Conservation (phyloP, 768 basidiomycete genomes). For the Macrolepiota albuminosa region DNA sequence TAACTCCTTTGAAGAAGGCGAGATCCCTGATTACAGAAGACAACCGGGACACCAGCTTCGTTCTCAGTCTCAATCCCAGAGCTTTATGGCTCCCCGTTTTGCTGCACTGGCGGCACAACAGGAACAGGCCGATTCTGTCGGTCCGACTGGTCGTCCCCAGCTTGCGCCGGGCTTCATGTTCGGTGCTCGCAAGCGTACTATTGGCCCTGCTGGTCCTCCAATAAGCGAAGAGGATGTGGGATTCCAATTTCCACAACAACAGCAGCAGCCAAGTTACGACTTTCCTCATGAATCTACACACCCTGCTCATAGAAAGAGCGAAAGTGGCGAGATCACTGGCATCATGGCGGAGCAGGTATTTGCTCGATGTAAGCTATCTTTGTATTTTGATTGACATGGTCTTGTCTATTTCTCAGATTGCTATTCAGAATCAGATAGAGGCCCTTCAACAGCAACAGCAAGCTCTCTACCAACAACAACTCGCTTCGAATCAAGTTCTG, state of each 20-base stretch:
- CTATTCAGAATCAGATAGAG: constrained; percentile 87
- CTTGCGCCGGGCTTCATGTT: constrained; percentile 92
- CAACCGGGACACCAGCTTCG: constrained; percentile 61
- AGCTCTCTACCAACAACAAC: constrained; percentile 83
- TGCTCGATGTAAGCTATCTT: constrained; percentile 4
- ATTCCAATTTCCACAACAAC: constrained; percentile 73
- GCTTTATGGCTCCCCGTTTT: constrained; percentile 86
- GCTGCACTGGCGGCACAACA: constrained; percentile 74
- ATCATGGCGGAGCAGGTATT: constrained; percentile 97
- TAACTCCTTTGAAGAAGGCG: constrained; percentile 66
- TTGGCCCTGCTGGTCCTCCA: constrained; percentile 59
- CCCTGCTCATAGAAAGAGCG: constrained; percentile 48
- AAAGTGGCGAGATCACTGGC: constrained; percentile 75
- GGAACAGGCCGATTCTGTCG: constrained; percentile 57
- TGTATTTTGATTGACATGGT: background rate
- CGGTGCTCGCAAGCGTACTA: constrained; percentile 57
- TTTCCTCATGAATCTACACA: constrained; percentile 23
- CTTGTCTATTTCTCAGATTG: constrained; percentile 50
- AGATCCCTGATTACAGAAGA: constrained; percentile 60
- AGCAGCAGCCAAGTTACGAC: constrained; percentile 25
- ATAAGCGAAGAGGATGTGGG: constrained; percentile 78
- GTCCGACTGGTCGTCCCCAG: constrained; percentile 80
- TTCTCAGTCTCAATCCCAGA: constrained; percentile 78
- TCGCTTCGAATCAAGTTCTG: constrained; percentile 82
- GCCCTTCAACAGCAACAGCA: constrained; percentile 88